These are phyloP conservation scores for Saitozyma sp. DNA, from an alignment of 768 basidiomycete genomes.

Conservation along the genomic window DNA sequence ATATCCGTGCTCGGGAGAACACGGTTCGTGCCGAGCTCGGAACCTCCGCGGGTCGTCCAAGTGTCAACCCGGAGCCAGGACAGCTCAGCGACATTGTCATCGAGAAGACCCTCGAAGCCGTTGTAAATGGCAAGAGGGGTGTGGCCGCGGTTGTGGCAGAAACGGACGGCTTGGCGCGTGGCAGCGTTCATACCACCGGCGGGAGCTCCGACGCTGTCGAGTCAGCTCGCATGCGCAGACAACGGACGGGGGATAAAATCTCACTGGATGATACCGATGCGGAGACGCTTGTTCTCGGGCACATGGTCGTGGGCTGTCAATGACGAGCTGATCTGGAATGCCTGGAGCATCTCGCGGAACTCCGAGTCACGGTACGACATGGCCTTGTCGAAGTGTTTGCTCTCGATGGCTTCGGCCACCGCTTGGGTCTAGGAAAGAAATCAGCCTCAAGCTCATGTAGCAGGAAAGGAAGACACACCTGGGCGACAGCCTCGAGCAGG, in stretches of 20 bases:
- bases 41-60: conserved; percentile 94
- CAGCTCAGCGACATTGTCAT: conserved; percentile 79
- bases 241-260: conserved; percentile 4
- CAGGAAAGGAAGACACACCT: conserved; percentile 58
- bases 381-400: conserved; percentile 80
- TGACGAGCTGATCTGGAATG: conserved; percentile 74
- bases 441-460: background rate
- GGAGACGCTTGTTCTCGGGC: conserved; percentile 56
- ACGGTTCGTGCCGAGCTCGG: conserved; percentile 96
- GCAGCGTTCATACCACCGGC: conserved; percentile 99
- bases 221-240: conserved; percentile 6
- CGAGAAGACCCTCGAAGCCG: conserved; percentile 90
- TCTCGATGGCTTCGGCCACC: conserved; percentile 76
- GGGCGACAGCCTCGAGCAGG: conserved; percentile 86
- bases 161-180: conserved; percentile 88
- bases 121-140: conserved; percentile 90
- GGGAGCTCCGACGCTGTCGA: conserved; percentile 83
- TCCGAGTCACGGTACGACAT: conserved; percentile 88
- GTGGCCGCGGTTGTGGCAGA: conserved; percentile 89
- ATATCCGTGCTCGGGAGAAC: conserved; percentile 80
- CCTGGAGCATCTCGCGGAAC: conserved; percentile 79
- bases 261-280: conserved; percentile 56
- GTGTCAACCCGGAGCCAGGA: conserved; percentile 96
- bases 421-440: conserved; percentile 67
- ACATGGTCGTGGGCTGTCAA: conserved; percentile 62